A percentile compares a stretch with the other conserved stretches of the same genome.
These are phyloP conservation scores for Xylariaceae sp. DNA, from an alignment of 2,329 filamentous ascomycete species.

Conservation along the genomic window DNA sequence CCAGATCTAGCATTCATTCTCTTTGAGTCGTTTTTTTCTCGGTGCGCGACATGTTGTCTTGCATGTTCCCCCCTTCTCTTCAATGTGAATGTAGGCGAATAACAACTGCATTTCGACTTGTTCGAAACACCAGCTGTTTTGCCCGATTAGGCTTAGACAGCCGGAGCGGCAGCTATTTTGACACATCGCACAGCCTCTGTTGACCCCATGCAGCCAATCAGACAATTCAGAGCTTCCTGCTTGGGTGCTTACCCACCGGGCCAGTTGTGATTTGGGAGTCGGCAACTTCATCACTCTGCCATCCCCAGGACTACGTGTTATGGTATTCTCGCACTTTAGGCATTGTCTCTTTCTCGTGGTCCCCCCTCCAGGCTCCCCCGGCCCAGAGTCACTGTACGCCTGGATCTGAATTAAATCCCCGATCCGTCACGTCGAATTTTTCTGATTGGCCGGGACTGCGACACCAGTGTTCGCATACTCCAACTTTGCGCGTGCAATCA, in stretches of 20 bases:
- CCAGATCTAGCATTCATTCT: constrained; percentile 14
- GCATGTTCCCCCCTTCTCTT: constrained; percentile 22
- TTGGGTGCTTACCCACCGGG: constrained; percentile 24
- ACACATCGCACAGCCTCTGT: constrained; percentile 25
- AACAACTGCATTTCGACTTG: constrained; percentile 7
- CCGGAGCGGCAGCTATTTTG: constrained; percentile 18
- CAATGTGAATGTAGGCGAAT: constrained; percentile 21
- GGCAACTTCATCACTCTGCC: constrained; percentile 1
- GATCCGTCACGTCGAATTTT: constrained; percentile 42
- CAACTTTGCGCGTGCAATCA: constrained; percentile 34
- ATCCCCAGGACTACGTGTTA: neutral
- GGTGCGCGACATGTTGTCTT: constrained; percentile 27
- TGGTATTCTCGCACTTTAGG: neutral
- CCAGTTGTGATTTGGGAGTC: constrained; percentile 29
- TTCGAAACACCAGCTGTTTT: constrained; percentile 26
- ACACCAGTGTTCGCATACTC: constrained; percentile 23
- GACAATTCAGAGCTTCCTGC: constrained; percentile 27
- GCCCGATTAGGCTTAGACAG: constrained; percentile 28
- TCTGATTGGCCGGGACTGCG: constrained; percentile 47
- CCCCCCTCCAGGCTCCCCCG: constrained; percentile 13
- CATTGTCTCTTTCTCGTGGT: neutral
- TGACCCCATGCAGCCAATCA: constrained; percentile 29
- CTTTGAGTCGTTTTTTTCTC: constrained; percentile 16
- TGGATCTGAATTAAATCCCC: constrained; percentile 17
- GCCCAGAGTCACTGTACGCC: constrained; percentile 15